Base-by-base conservation (phyloP, 345 rosid genomes). In the Populus euphratica region DNA sequence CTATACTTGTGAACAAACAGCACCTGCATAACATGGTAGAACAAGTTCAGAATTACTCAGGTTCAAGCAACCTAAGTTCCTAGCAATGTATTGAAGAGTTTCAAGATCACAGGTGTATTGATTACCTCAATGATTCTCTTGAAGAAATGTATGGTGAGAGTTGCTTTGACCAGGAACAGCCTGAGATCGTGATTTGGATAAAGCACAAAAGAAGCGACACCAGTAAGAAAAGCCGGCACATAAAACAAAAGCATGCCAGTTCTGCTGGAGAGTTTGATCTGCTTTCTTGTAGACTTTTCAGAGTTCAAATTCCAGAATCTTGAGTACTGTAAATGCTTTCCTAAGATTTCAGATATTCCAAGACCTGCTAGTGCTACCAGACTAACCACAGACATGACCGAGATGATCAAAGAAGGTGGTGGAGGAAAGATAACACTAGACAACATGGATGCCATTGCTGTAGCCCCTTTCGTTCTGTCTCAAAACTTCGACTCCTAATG, bases 1-100 rank as follows among this genome's bases (percentile, higher is more conserved):
- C 84, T 77, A 56, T 62, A 82, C 70, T 72, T 82, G 82, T 78
- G 85, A 73, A 82, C 73, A 54, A 68, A 67, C 27, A 75, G 23
- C 39, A 78, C 82, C 85, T 81, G 72, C 3, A 8, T n/a, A 9
- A n/a, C 29, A 56, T 56, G 14, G 25, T 23, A 56, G 14, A 56
- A n/a, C 63, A 12, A 3, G 18, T 4, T 47, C 17, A 25, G 14
- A 23, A 41, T 10, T 2, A 63, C 16, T n/a, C 14, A 36, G 3
- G 11, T 67, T 31, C 16, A 35, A 16, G 70, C 63, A 56, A 67
- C 39, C 70, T 17, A 5, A 18, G n/a, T 33, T 66, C 11, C 69
- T 8, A 33, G n/a, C 43, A 66, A 36, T 33, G 21, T 3, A n/a
- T 20, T 11, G 18, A 69, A 36, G 47, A 36, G 27, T 68, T 38